Conservation (phyloP, 208 protist species). For the Acanthamoeba healyi region DNA sequence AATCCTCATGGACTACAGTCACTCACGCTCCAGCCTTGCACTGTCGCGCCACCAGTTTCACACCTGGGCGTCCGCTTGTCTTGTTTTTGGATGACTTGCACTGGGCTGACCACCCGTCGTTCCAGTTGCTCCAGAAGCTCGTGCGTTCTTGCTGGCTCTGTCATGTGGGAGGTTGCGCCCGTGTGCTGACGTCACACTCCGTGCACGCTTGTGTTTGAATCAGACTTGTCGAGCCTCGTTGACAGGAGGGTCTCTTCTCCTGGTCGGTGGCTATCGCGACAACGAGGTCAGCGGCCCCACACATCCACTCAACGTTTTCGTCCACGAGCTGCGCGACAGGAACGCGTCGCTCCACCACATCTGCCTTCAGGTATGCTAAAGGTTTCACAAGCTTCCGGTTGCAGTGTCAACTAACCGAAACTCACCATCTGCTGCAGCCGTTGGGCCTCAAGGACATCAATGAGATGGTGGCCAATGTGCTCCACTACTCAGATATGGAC, state of each 20-base stretch:
- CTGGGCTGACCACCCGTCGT: slow-evolving; percentile 56
- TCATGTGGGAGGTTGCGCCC: too few relatives aligned
- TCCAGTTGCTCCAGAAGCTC: background rate
- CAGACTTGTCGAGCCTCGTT: background rate
- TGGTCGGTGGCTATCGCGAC: slow-evolving; percentile 44
- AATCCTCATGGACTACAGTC: background rate
- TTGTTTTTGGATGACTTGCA: slow-evolving; percentile 44
- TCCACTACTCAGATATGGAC: background rate
- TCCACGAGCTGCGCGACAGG: slow-evolving; percentile 14
- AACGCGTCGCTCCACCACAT: background rate
- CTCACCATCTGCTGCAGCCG: background rate
- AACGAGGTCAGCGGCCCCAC: slow-evolving; percentile 35
- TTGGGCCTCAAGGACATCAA: background rate
- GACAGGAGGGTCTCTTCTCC: background rate
- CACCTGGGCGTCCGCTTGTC: background rate
- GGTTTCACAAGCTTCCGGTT: background rate
- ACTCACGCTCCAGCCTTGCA: background rate
- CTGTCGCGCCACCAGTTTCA: background rate
- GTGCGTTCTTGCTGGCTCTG: background rate
- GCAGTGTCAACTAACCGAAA: too few relatives aligned
- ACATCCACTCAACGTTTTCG: background rate
- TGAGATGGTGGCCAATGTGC: slow-evolving; percentile 6
- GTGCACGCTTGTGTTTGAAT: too few relatives aligned
- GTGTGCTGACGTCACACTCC: too few relatives aligned
- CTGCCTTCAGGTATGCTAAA: background rate